Conservation (phyloP, 1,284 basidiomycete species). For the Irpex rosettiformis region DNA sequence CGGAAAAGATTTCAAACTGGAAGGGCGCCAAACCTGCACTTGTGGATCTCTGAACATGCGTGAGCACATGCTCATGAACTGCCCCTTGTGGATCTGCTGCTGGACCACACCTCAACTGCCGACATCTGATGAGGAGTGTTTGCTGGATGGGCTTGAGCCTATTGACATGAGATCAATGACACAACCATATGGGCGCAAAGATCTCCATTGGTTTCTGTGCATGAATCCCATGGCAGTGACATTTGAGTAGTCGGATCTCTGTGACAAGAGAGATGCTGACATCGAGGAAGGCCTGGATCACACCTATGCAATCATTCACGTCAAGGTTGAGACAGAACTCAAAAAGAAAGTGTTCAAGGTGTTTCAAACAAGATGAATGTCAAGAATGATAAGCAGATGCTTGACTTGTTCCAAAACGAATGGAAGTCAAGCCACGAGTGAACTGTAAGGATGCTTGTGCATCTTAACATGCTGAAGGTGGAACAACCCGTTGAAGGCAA, state of each 20-base stretch:
- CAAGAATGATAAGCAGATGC: too few relatives aligned
- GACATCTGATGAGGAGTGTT: neutral
- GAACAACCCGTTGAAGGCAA: too few relatives aligned
- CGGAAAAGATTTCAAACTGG: neutral
- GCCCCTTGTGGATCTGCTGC: neutral
- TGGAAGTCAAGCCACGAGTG: too few relatives aligned
- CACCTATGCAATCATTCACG: neutral
- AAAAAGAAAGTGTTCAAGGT: neutral
- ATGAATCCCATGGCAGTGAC: neutral
- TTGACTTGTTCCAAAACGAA: too few relatives aligned
- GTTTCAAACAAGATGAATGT: too few relatives aligned
- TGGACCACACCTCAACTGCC: neutral
- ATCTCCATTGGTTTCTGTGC: neutral
- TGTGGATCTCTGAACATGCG: neutral
- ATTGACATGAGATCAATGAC: neutral
- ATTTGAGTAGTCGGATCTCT: neutral
- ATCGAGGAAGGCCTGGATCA: neutral
- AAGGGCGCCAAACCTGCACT: neutral
- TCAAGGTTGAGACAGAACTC: neutral
- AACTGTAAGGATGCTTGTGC: too few relatives aligned
- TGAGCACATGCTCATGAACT: neutral
- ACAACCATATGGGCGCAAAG: neutral
- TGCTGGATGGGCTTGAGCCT: neutral
- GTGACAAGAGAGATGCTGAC: neutral
- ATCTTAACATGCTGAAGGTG: too few relatives aligned